A percentile compares a stretch with the other conserved stretches of the same genome.
Evolutionary conservation across 345 rosid genomes (phyloP).

Genomic region (Citrus australasica): DNA sequence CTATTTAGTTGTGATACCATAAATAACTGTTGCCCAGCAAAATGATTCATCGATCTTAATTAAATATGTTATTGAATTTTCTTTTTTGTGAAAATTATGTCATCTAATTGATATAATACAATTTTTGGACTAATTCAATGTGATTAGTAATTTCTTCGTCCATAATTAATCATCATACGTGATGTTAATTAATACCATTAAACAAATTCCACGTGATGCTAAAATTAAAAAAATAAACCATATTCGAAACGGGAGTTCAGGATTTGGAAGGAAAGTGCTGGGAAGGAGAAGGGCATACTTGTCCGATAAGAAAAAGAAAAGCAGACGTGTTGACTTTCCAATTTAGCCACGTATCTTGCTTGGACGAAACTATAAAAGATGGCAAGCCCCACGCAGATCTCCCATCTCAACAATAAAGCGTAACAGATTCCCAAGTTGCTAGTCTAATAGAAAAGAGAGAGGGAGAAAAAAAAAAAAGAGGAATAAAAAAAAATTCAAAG

Average conservation of each 20-base stretch:
- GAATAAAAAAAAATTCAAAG: too few species aligned
- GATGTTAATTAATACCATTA: background rate
- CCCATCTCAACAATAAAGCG: background rate
- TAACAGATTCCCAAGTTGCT: background rate
- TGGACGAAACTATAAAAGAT: background rate
- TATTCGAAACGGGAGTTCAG: too few species aligned
- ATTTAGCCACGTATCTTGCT: background rate
- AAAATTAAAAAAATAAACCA: too few species aligned
- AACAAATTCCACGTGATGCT: too few species aligned
- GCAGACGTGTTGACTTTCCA: background rate
- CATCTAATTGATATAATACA: background rate
- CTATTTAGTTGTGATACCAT: background rate
- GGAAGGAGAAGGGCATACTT: background rate
- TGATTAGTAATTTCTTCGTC: background rate
- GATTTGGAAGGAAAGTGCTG: background rate
- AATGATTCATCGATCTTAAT: background rate
- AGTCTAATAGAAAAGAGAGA: too few species aligned
- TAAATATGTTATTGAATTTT: background rate
- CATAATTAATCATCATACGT: background rate
- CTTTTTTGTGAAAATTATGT: background rate
- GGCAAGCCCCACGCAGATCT: too few species aligned
- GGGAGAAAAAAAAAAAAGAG: too few species aligned
- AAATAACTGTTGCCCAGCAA: background rate
- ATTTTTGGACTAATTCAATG: background rate
- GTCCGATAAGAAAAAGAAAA: background rate